Conservation (phyloP, 2,329 filamentous ascomycete species). For the Podosphaera fusca region DNA sequence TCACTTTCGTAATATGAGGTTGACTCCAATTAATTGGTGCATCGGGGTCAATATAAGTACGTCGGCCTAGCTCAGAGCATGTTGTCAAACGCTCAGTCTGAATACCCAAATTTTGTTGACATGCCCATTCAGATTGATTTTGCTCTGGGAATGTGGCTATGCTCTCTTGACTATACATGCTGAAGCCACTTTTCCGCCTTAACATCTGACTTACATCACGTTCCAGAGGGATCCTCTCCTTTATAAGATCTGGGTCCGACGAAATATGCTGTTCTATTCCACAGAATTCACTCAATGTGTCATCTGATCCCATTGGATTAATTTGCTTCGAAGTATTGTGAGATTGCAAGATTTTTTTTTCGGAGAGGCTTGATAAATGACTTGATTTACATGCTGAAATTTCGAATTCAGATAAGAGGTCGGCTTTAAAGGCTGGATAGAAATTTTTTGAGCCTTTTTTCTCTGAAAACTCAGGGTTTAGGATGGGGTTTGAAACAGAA, state of each 20-base stretch:
- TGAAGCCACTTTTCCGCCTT: not conserved
- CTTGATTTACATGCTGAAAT: not conserved
- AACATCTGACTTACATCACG: not conserved
- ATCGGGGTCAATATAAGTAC: not conserved
- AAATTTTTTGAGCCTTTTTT: not conserved
- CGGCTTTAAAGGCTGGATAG: not conserved
- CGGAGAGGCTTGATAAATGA: not conserved
- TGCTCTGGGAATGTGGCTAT: not conserved
- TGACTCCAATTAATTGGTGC: not conserved
- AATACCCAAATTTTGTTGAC: not conserved
- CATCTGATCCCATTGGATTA: not conserved
- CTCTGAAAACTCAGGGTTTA: not conserved
- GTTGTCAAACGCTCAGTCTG: not conserved
- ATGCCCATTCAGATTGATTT: not conserved
- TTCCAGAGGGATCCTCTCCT: not conserved
- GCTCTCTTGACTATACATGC: not conserved
- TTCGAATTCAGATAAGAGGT: not conserved
- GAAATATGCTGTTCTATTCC: not conserved
- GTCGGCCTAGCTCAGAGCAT: not conserved
- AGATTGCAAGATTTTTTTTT: not conserved
- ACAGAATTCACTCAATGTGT: not conserved
- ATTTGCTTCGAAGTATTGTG: not conserved
- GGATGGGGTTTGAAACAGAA: not conserved
- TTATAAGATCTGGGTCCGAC: not conserved
- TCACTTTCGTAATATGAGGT: not conserved